Conservation (phyloP, 2,329 filamentous ascomycete species). For the Neopestalotiopsis rosae region DNA sequence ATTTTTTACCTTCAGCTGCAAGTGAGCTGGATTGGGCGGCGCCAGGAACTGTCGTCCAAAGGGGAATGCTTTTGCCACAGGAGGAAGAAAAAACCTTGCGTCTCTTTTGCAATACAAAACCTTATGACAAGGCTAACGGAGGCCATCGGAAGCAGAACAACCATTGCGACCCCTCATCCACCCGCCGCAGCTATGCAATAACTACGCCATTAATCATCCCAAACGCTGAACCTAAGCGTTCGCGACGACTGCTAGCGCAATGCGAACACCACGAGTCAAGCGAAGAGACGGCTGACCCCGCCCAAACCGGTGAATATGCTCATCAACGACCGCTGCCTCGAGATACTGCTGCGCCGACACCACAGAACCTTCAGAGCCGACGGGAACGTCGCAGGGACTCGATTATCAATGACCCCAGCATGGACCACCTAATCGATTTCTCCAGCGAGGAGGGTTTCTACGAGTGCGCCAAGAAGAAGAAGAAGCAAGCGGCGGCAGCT, state of each 20-base stretch:
- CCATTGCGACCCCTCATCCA: slow-evolving; percentile 24
- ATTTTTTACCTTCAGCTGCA: background rate
- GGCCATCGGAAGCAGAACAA: slow-evolving; percentile 25
- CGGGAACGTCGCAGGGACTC: slow-evolving; percentile 34
- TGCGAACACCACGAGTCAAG: slow-evolving; percentile 25
- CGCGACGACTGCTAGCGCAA: slow-evolving; percentile 29
- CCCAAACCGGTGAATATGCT: slow-evolving; percentile 28
- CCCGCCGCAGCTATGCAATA: slow-evolving; percentile 18
- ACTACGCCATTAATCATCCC: slow-evolving; percentile 36
- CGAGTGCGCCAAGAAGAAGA: slow-evolving; percentile 60
- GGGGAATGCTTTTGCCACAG: background rate
- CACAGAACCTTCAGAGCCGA: slow-evolving; percentile 26
- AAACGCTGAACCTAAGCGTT: slow-evolving; percentile 43
- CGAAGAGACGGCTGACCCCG: slow-evolving; percentile 25
- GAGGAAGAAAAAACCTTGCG: background rate
- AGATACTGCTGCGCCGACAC: slow-evolving; percentile 31
- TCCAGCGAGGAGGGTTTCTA: slow-evolving; percentile 57
- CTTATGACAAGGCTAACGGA: slow-evolving; percentile 19
- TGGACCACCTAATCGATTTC: slow-evolving; percentile 60
- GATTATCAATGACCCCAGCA: slow-evolving; percentile 52
- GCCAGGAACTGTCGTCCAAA: background rate
- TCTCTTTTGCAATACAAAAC: slow-evolving; percentile 21
- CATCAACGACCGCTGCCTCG: slow-evolving; percentile 34
- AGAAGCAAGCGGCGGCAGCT: slow-evolving; percentile 26
- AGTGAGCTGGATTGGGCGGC: background rate